Base-by-base conservation (phyloP, 2,329 filamentous ascomycete species). In the Stenocarpella maydis region DNA sequence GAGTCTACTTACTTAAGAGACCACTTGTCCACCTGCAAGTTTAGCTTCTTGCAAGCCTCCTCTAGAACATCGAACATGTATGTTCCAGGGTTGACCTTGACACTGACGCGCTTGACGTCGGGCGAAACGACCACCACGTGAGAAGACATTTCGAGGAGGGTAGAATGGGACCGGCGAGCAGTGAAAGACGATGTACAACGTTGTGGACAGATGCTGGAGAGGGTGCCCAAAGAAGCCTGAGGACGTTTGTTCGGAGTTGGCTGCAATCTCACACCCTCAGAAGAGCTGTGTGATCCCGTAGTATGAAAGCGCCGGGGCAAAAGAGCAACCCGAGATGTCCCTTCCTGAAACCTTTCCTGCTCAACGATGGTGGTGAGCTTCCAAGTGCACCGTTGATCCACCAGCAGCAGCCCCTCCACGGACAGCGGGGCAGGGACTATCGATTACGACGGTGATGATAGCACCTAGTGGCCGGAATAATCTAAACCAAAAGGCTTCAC, bases 81-180 rank as follows among this genome's bases (percentile, higher is more conserved):
- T 72, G 91, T 97, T 68, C 87, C 87, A 0, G 94, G 94, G 0
- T 87, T 91, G 68, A 96, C 95, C 80, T 97, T 97, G 80, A 99
- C 86, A 50, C 88, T 92, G 63, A 90, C 88, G 75, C 94, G 88
- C 74, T 92, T 90, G 74, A 95, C 87, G 74, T 93, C 90, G 47
- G 91, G 89, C 78, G 95, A 91, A 73, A 97, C 90, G 65, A 98
- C 93, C 74, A 95, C 91, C 69, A 98, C 94, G 78, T 96, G 92
- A 65, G 94, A 92, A 73, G 94, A 89, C 93, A 97, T 97, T 73
- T 72, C 82, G 74, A 69, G 17, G 28, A 49, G n/a, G n/a, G 14
- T 17, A 19, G 41, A 31, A 19, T 10, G 10, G 24, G 34, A 24
- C 17, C 28, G 37, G 52, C 31, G 28, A 24, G 65, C 39, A 54